Evolutionary conservation across 2,329 filamentous ascomycete genomes (phyloP).

Genomic region (Talaromyces rugulosus): DNA sequence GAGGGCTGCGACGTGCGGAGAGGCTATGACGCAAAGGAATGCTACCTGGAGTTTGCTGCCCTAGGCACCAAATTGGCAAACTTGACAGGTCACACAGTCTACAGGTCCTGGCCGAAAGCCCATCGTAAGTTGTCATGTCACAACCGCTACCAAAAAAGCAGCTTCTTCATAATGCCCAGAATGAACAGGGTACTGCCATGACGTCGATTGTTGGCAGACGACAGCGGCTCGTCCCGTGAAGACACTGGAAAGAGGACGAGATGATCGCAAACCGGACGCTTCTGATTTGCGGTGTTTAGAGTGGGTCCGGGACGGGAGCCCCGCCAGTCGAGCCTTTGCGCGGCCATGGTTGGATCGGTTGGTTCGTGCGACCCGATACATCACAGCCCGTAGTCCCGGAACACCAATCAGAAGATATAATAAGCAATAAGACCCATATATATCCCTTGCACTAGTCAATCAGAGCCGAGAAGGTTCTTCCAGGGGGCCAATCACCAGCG

Average conservation of each 20-base stretch:
- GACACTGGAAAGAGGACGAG: neutral
- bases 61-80: no score
- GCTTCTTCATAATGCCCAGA: neutral
- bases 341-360: neutral
- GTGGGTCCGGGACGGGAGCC: neutral
- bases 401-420: neutral
- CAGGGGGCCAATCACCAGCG: neutral
- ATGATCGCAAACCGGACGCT: neutral
- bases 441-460: neutral
- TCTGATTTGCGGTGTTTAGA: neutral
- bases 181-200: neutral
- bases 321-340: neutral
- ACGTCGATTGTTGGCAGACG: neutral
- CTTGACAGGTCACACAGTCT: no score
- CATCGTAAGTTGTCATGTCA: no score
- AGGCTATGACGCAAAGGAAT: no score
- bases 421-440: neutral
- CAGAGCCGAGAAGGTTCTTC: neutral
- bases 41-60: no score
- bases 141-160: no score
- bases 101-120: no score
- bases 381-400: neutral
- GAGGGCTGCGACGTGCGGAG: no score
- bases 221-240: neutral
- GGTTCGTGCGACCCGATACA: neutral